Conservation (phyloP, 352 stramenopile genomes). For the Phytopythium kandeliae region DNA sequence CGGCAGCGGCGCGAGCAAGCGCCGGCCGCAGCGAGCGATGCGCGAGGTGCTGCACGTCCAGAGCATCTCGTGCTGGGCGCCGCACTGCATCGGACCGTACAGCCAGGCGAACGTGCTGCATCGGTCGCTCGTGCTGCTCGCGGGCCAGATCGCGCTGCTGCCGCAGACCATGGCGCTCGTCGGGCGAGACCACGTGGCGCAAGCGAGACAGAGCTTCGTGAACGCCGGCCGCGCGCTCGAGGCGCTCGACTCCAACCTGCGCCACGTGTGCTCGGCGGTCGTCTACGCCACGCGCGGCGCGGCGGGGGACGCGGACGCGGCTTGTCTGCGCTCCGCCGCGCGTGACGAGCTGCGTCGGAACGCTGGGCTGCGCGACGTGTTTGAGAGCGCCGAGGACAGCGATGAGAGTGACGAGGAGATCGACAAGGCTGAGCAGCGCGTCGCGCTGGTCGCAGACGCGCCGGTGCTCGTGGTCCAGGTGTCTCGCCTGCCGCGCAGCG, state of each 20-base stretch:
- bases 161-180: constrained; percentile 93
- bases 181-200: constrained; percentile 26
- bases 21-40: constrained; percentile 44
- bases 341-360: constrained; percentile 36
- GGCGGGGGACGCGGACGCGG: constrained; percentile 5
- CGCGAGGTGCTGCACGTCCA: constrained; percentile 94
- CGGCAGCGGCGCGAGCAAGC: constrained; percentile 57
- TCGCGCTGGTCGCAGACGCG: constrained; percentile 36
- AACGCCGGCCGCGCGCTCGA: constrained; percentile 70
- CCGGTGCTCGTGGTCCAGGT: constrained; percentile 63
- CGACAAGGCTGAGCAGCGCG: constrained; percentile 46
- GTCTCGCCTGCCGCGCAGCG: constrained; percentile 59
- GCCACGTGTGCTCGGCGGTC: constrained; percentile 57
- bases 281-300: constrained; percentile 42
- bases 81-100: constrained; percentile 98
- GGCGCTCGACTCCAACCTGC: constrained; percentile 74
- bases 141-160: constrained; percentile 96
- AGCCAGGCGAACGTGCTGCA: constrained; percentile 95
- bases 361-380: constrained; percentile 41
- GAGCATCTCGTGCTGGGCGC: constrained; percentile 96
- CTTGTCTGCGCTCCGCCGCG: constrained; percentile 7
- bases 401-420: constrained; percentile 70
- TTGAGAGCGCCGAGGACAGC: constrained; percentile 51
- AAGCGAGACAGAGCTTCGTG: constrained; percentile 47
- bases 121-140: constrained; percentile 89